These are phyloP conservation scores for Harrya chromipes DNA, from an alignment of 768 basidiomycete species.

Conservation along the genomic window DNA sequence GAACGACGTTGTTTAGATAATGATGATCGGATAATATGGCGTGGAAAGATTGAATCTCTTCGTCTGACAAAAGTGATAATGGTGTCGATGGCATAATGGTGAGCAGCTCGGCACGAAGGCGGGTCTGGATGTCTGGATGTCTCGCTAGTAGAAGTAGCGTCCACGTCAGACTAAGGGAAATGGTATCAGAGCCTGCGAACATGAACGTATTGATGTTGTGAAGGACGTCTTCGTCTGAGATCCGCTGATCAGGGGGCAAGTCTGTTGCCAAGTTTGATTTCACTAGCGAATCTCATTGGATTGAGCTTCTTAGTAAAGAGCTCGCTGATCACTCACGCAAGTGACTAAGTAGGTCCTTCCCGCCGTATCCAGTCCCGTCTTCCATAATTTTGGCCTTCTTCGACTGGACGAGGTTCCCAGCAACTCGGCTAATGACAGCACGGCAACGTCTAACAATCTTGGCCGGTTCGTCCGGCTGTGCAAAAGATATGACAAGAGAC, in stretches of 20 bases:
- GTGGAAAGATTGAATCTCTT: constrained; percentile 64
- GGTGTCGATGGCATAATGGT: constrained; percentile 40
- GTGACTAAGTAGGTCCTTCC: constrained; percentile 77
- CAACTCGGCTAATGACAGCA: constrained; percentile 61
- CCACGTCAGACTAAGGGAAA: constrained; percentile 82
- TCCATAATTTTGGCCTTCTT: constrained; percentile 74
- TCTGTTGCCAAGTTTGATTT: constrained; percentile 79
- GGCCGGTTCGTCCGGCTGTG: constrained; percentile 52
- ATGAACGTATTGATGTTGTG: constrained; percentile 87
- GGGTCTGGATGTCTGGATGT: constrained; percentile 62
- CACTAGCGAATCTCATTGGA: constrained; percentile 44
- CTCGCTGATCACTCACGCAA: constrained; percentile 52
- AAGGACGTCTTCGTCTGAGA: constrained; percentile 86
- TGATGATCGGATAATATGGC: constrained; percentile 57
- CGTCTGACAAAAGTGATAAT: constrained; percentile 50
- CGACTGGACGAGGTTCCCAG: constrained; percentile 72
- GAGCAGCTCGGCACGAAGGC: constrained; percentile 67
- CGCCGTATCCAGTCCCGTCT: constrained; percentile 41
- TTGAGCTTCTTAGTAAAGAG: neutral
- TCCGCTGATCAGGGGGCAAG: constrained; percentile 63
- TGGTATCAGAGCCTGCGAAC: constrained; percentile 89
- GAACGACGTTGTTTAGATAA: constrained; percentile 73
- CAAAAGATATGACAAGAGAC: neutral
- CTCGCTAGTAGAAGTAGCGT: constrained; percentile 71
- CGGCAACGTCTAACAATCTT: constrained; percentile 55